These are phyloP conservation scores for Macrotyloma uniflorum DNA, from an alignment of 306 rosid species.

Conservation along the genomic window DNA sequence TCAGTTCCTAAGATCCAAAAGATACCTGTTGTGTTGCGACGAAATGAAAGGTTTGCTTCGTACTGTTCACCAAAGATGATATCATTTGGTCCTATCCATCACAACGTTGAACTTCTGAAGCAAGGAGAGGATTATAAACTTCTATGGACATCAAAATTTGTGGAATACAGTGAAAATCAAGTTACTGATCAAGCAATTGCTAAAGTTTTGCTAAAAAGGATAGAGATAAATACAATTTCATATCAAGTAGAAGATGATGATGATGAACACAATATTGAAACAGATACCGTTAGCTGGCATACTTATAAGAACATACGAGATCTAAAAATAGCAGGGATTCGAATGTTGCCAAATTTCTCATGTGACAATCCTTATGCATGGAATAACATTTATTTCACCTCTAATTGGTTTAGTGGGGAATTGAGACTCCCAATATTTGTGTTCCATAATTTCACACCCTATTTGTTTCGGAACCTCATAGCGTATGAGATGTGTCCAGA, in stretches of 20 bases:
- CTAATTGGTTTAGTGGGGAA: constrained; percentile 24
- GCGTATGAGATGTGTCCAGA: constrained; percentile 29
- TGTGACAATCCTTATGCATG: background rate
- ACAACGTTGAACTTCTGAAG: background rate
- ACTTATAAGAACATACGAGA: background rate
- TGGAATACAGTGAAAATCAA: no score
- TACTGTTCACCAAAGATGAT: background rate
- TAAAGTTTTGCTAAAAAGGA: no score
- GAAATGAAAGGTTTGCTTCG: no score
- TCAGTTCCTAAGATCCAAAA: background rate
- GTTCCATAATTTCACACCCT: background rate
- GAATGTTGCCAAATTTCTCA: background rate
- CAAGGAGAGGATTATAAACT: background rate
- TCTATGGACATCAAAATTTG: no score
- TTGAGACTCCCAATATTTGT: background rate
- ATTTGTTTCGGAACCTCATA: background rate
- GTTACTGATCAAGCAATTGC: no score
- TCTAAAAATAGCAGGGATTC: constrained; percentile 11
- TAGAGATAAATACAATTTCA: background rate
- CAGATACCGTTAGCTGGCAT: background rate
- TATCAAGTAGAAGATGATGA: background rate
- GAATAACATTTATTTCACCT: background rate
- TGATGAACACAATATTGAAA: background rate
- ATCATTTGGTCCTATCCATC: background rate
- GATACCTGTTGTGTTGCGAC: background rate